Base-by-base conservation (phyloP, 2,329 filamentous ascomycete species). In the Cryphonectria radicalis region DNA sequence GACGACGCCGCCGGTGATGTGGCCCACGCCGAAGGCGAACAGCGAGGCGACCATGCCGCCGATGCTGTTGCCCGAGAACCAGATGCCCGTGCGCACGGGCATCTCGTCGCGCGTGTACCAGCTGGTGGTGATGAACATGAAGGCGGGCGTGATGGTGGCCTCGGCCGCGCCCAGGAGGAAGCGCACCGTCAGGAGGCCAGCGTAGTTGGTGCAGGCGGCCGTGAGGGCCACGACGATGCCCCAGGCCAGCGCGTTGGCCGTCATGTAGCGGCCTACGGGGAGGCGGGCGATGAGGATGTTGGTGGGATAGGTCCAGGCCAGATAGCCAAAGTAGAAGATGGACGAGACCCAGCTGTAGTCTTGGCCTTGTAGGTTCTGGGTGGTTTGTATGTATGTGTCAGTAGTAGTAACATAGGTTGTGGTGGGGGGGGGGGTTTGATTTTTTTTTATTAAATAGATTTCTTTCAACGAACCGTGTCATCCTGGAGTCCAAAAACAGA, bases 21-120 rank as follows among this genome's bases (percentile, higher is more conserved):
- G 87, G 0, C 88, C 88, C 10, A 89, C 79, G 2, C 84, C 87
- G 71, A 87, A 90, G 2, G 87, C 86, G 10, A 89, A 78, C 2
- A 88, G 77, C 40, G 84, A 86, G 2, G 85, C 83, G 1, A 83
- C 70, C 72, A 87, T 77, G 8, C 84, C 85, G 8, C 85, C 85
- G 22, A 85, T 79, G 0, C 83, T 82, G 73, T 87, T 87, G 4
- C 85, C 85, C 0, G 84, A 80, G 72, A 88, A 89, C 87, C 87
- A 90, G 35, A 88, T 82, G 4, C 86, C 87, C 0, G 86, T 86
- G 3, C 87, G 81, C 4, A 80, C 79, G 1, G 87, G 87, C 73
- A 88, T 86, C 76, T 88, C 87, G 68, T 87, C 85, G 46, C 87
- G 85, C 0, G 85, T 87, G 74, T 88, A 89, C 85, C 85, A 88